Evolutionary conservation across 2,329 filamentous ascomycete genomes (phyloP), one percentile per base, ranked within the genome.

Genomic region (Metarhizium anisopliae): DNA sequence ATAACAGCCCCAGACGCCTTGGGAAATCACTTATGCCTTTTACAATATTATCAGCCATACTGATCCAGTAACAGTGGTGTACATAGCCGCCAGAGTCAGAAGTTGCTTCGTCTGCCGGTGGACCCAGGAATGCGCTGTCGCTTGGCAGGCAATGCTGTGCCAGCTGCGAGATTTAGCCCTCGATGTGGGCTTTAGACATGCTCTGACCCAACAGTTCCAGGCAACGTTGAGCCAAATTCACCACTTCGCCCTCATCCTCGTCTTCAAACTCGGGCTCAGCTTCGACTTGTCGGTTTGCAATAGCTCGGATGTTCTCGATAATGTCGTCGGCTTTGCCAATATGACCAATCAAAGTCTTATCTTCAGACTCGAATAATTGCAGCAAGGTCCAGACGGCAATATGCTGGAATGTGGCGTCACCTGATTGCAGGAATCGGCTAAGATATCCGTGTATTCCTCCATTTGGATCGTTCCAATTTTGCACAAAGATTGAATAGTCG

Each of bases 331-430:
- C 92, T 67, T 93, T 89, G 64, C 89, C 86, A 63, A 99, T 96
- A 51, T 90, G 84, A 52, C 86, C 85, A 60, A 96, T 87, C n/a
- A 99, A 78, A 55, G 84, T 87, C 72, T 89, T 86, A 68, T 99
- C 93, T 69, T 95, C 92, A 0, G 93, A 96, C 72, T 99, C 94
- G 52, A 99, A 85, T 3, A 99, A 81, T 68, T 99, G 94, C 3
- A 99, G 81, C 51, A 99, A 75, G 1, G 94, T 99, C 94, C 94
- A 99, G 60, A 97, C 96, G 52, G 94, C 94, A 67, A 99, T 99
- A 69, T 99, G 94, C 72, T 99, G 94, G 78, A 99, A 99, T 0
- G 94, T 99, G 1, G 94, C 86, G 68, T 99, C 94, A 45, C 92
- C 93, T 60, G 91, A 96, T 49, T 89, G 89, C 18, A 99, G 80